These are phyloP conservation scores for Coleophoma crateriformis DNA, from an alignment of 2,329 filamentous ascomycete species.

Conservation along the genomic window DNA sequence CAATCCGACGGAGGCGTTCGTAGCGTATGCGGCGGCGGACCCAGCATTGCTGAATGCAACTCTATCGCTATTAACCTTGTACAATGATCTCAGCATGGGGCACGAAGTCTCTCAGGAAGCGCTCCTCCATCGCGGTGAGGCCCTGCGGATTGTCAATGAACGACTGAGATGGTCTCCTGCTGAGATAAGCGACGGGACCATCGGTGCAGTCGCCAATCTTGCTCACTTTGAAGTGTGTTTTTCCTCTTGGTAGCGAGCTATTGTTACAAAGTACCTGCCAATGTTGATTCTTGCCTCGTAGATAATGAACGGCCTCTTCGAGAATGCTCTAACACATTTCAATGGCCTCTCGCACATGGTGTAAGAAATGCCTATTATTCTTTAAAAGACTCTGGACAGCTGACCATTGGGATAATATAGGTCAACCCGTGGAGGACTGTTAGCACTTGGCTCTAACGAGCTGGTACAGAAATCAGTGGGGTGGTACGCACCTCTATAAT, in stretches of 20 bases:
- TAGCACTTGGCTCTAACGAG: background rate
- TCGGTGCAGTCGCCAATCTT: conserved; percentile 5
- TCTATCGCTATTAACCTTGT: conserved; percentile 10
- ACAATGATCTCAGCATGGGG: conserved; percentile 7
- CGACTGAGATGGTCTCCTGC: background rate
- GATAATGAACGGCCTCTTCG: background rate
- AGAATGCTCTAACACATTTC: background rate
- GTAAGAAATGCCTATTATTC: too few relatives aligned
- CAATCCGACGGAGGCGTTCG: conserved; percentile 9
- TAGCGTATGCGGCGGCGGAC: conserved; percentile 6
- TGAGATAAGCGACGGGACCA: conserved; percentile 1
- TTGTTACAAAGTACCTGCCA: background rate
- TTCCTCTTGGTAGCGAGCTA: background rate
- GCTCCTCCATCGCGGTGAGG: conserved; percentile 13
- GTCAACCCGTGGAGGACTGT: background rate
- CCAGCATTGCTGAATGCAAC: conserved; percentile 11
- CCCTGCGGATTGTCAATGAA: conserved; percentile 10
- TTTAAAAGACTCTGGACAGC: background rate
- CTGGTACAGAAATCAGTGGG: background rate
- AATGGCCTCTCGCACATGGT: background rate
- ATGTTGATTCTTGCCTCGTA: background rate
- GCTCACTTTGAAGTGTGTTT: conserved; percentile 6
- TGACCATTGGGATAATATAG: background rate
- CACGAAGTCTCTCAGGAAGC: conserved; percentile 5
- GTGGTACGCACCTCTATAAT: background rate